These are phyloP conservation scores for Aureobasidium namibiae DNA, from an alignment of 2,329 filamentous ascomycete genomes.

Conservation along the genomic window DNA sequence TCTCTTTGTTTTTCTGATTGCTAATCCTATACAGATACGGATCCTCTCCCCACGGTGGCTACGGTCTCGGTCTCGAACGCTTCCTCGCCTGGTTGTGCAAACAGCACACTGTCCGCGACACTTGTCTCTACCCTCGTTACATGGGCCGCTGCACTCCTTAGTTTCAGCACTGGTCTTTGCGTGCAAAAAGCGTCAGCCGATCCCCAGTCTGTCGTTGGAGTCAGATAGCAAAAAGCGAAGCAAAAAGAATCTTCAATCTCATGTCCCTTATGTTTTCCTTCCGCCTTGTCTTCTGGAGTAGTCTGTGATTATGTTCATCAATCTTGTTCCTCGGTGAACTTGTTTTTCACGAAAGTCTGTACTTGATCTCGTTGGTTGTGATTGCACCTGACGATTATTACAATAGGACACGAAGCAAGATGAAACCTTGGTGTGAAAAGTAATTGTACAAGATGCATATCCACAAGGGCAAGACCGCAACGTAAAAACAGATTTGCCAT, in stretches of 20 bases:
- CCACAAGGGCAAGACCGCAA: not conserved
- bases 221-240: no score
- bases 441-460: not conserved
- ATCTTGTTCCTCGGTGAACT: no score
- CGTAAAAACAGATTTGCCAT: not conserved
- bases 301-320: no score
- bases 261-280: no score
- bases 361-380: no score
- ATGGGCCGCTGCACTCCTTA: constrained; percentile 73
- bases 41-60: constrained; percentile 83
- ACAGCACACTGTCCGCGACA: constrained; percentile 57
- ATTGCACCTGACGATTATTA: no score
- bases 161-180: not conserved
- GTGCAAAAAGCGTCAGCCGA: not conserved
- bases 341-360: no score
- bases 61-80: constrained; percentile 85
- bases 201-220: no score
- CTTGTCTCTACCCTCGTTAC: constrained; percentile 71
- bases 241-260: no score
- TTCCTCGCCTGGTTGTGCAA: constrained; percentile 62
- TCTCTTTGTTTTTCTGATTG: not conserved
- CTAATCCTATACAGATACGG: constrained; percentile 58
- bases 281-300: no score
- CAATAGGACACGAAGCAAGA: no score
- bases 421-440: no score